Evolutionary conservation across 306 rosid species (phyloP).

Genomic region (Ochetophila trinervis): DNA sequence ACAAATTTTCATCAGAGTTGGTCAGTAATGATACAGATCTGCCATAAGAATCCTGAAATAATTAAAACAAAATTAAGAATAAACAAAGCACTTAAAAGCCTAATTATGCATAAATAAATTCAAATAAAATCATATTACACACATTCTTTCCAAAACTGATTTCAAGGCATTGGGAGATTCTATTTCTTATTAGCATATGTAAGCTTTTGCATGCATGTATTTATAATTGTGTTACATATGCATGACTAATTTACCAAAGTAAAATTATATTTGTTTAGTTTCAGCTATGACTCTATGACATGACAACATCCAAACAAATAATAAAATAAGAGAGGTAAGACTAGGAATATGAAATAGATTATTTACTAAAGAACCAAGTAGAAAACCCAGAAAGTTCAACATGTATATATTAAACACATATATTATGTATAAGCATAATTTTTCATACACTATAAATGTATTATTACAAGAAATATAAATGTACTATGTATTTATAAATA

Average conservation of each 20-base stretch:
- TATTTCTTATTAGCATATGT: too few species aligned
- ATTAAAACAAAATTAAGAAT: background rate
- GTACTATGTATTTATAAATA: too few species aligned
- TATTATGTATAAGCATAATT: too few species aligned
- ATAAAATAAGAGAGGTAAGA: too few species aligned
- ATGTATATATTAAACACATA: too few species aligned
- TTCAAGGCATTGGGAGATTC: background rate
- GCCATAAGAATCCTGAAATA: constrained; percentile 73
- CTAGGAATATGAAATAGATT: too few species aligned
- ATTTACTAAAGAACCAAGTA: too few species aligned
- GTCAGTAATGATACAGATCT: constrained; percentile 53
- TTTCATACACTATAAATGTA: too few species aligned
- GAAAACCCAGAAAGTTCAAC: too few species aligned
- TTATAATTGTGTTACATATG: background rate
- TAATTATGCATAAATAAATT: background rate
- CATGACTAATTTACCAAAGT: background rate
- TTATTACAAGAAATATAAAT: too few species aligned
- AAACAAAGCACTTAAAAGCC: background rate
- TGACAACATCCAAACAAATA: too few species aligned
- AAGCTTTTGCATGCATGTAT: background rate
- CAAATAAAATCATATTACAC: background rate
- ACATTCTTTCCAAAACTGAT: background rate
- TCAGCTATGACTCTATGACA: too few species aligned
- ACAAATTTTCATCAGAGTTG: constrained; percentile 66
- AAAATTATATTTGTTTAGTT: background rate